Conservation (phyloP, 2,329 filamentous ascomycete genomes). For the Xylariaceae sp. region DNA sequence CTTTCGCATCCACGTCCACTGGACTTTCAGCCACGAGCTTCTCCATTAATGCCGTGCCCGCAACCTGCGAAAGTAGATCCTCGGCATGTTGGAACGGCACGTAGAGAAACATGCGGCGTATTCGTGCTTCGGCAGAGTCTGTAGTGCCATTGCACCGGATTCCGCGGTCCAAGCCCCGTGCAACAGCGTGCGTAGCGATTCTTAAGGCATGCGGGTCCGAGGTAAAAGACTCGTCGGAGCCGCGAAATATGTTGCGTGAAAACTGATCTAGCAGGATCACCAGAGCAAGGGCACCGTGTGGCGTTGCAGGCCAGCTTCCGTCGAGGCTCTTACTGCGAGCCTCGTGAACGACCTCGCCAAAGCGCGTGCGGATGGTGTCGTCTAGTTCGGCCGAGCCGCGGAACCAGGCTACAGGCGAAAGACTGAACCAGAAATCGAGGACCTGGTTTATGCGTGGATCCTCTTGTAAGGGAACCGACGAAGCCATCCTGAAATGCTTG, state of each 20-base stretch:
- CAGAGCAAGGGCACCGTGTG: conserved; percentile 8
- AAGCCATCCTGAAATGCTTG: too few species aligned
- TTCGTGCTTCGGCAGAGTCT: too few species aligned
- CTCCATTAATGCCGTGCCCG: not conserved
- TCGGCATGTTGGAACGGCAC: conserved; percentile 10
- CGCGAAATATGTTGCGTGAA: conserved; percentile 12
- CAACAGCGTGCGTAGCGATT: conserved; percentile 2
- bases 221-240: conserved; percentile 4
- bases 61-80: conserved; percentile 4
- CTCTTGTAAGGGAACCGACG: too few species aligned
- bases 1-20: conserved; percentile 7
- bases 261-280: conserved; percentile 13
- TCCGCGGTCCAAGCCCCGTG: conserved; percentile 9
- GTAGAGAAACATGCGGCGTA: conserved; percentile 6
- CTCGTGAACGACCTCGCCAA: conserved; percentile 7
- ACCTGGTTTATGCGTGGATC: not conserved
- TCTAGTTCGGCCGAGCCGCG: conserved; percentile 6
- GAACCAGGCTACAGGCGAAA: conserved; percentile 13
- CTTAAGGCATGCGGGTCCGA: conserved; percentile 5
- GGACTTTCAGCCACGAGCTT: conserved; percentile 3
- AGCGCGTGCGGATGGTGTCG: conserved; percentile 4
- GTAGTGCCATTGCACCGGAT: too few species aligned
- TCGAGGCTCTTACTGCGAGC: conserved; percentile 2
- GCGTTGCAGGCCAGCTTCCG: conserved; percentile 1
- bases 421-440: conserved; percentile 13